Evolutionary conservation across 2,329 filamentous ascomycete species (phyloP).

Genomic region (Colletotrichum neosansevieriae): DNA sequence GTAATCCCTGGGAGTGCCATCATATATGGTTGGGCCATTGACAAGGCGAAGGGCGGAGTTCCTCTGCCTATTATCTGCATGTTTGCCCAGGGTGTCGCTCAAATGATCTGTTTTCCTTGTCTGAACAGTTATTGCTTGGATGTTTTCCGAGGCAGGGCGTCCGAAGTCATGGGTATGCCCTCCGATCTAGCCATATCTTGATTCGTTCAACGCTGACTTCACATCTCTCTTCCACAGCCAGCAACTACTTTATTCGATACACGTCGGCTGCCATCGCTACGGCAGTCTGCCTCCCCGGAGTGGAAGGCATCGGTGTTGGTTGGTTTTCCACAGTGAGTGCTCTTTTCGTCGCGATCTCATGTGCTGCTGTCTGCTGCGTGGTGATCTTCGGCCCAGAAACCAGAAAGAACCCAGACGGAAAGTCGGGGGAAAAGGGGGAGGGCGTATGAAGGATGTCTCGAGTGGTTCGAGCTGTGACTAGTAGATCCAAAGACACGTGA

Average conservation of each 20-base stretch:
- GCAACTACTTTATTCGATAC: slow-evolving; percentile 85
- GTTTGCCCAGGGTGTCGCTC: slow-evolving; percentile 76
- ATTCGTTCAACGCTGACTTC: neutral
- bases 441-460: neutral
- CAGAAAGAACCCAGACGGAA: slow-evolving; percentile 1
- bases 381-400: slow-evolving; percentile 29
- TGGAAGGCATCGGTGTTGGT: slow-evolving; percentile 80
- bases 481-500: no score
- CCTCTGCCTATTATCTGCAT: slow-evolving; percentile 72
- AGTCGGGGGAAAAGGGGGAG: neutral
- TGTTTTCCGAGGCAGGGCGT: slow-evolving; percentile 36
- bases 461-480: no score
- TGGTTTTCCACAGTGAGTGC: slow-evolving; percentile 80
- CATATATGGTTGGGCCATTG: slow-evolving; percentile 71
- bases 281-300: slow-evolving; percentile 78
- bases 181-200: no score
- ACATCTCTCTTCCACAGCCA: slow-evolving; percentile 60
- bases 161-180: slow-evolving; percentile 37
- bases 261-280: slow-evolving; percentile 78
- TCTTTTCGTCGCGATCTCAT: slow-evolving; percentile 28
- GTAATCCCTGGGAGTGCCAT: slow-evolving; percentile 74
- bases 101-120: slow-evolving; percentile 77
- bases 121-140: slow-evolving; percentile 67
- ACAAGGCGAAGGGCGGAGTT: slow-evolving; percentile 54
- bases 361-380: slow-evolving; percentile 30